Percentiles rank a stretch among this genome's conserved stretches.
Evolutionary conservation across 768 basidiomycete species (phyloP).

Genomic region (Phanerodontia chrysosporium): DNA sequence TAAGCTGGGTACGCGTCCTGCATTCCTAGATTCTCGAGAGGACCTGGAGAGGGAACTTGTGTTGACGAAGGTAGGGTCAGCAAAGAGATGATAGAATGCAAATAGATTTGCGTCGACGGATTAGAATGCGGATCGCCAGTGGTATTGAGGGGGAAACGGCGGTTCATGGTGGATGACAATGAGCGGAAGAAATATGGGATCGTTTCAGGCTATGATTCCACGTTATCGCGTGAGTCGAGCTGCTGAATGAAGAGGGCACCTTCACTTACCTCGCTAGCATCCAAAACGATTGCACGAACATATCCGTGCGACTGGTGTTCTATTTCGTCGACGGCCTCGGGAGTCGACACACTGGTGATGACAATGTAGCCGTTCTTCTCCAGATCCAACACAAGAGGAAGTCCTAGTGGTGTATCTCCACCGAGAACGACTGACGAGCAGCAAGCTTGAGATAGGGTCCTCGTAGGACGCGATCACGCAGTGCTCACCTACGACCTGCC

Average conservation of each 20-base stretch:
- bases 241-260: too few species aligned
- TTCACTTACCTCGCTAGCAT: constrained; percentile 73
- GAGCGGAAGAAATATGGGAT: constrained; percentile 78
- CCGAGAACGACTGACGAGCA: constrained; percentile 65
- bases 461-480: constrained; percentile 1
- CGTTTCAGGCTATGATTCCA: constrained; percentile 65
- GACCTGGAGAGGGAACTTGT: constrained; percentile 40
- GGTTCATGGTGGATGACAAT: constrained; percentile 71
- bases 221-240: too few species aligned
- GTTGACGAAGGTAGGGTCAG: constrained; percentile 48
- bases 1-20: constrained; percentile 63
- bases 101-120: constrained; percentile 59
- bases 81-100: constrained; percentile 77
- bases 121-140: constrained; percentile 79
- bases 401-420: constrained; percentile 67
- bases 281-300: constrained; percentile 76
- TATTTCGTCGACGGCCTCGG: constrained; percentile 58
- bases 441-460: not conserved
- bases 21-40: constrained; percentile 68
- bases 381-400: constrained; percentile 69
- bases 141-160: constrained; percentile 74
- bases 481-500: constrained; percentile 41
- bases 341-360: constrained; percentile 69
- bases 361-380: constrained; percentile 82
- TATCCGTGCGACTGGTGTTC: constrained; percentile 70